A percentile compares a stretch with the other conserved stretches of the same genome.
Evolutionary conservation across 2,329 filamentous ascomycete genomes (phyloP).

Genomic region (Penicillium sp.): DNA sequence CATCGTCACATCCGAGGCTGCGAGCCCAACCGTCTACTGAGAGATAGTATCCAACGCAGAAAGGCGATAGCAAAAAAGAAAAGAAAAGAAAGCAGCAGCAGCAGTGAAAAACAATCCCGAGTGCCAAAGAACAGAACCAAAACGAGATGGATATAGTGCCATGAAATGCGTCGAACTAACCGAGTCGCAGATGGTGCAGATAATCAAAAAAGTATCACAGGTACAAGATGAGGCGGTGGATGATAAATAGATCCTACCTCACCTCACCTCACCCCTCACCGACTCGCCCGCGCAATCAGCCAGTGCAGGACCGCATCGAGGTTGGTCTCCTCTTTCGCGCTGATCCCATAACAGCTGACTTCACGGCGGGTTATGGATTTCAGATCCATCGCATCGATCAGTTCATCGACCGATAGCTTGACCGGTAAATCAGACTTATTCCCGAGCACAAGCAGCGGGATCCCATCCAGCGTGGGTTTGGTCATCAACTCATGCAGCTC

Average conservation of each 20-base stretch:
- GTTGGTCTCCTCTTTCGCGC: constrained; percentile 98
- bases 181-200: not conserved
- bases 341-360: constrained; percentile 98
- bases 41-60: constrained; percentile 18
- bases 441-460: constrained; percentile 89
- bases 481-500: constrained; percentile 88
- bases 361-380: constrained; percentile 89
- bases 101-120: not conserved
- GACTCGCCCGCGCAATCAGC: constrained; percentile 86
- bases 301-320: constrained; percentile 95
- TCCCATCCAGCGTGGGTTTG: constrained; percentile 82
- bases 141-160: constrained; percentile 14
- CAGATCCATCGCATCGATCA: constrained; percentile 90
- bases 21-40: constrained; percentile 37
- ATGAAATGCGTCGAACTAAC: constrained; percentile 5
- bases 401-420: constrained; percentile 88
- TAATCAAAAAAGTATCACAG: not conserved
- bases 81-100: not conserved
- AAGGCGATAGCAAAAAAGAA: constrained; percentile 11
- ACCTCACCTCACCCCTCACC: constrained; percentile 60
- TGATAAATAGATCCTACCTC: no score
- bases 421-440: constrained; percentile 97
- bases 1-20: constrained; percentile 54
- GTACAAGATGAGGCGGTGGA: no score
- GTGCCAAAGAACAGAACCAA: constrained; percentile 5